Percentiles rank a stretch among this genome's conserved stretches.
Evolutionary conservation across 352 stramenopile species (phyloP).

Genomic region (Pythium diclinum): DNA sequence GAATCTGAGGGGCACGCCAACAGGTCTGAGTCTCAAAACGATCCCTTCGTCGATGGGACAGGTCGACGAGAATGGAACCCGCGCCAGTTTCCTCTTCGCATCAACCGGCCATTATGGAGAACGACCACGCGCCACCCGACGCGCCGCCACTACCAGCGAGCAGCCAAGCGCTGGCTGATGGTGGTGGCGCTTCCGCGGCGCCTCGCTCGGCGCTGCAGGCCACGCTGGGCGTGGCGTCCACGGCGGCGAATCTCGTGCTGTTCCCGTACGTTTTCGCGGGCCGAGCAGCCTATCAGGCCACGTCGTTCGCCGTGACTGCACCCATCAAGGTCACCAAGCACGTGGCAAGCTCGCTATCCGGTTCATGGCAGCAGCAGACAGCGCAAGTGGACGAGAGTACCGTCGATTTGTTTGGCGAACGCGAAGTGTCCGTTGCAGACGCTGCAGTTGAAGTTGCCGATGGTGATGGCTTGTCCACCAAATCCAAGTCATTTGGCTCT

Average conservation of each 20-base stretch:
- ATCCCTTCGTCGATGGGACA: neutral
- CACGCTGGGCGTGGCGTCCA: constrained; percentile 54
- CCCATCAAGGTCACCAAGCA: constrained; percentile 56
- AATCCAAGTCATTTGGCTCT: neutral
- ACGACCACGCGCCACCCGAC: neutral
- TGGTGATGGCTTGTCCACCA: neutral
- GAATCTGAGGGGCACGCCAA: neutral
- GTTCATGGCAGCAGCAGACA: constrained; percentile 20
- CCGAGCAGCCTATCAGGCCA: constrained; percentile 53
- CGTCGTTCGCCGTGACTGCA: constrained; percentile 51
- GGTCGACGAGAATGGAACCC: neutral
- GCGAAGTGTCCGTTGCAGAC: neutral
- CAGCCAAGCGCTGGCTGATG: neutral
- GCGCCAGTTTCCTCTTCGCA: neutral
- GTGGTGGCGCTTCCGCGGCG: neutral
- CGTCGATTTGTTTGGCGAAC: constrained; percentile 56
- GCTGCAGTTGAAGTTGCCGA: neutral
- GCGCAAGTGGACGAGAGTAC: neutral
- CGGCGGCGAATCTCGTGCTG: constrained; percentile 57
- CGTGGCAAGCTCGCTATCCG: constrained; percentile 40
- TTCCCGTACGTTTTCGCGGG: constrained; percentile 59
- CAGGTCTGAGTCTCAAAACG: neutral
- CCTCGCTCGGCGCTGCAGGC: constrained; percentile 36
- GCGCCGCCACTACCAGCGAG: neutral
- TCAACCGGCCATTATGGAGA: neutral